Conservation (phyloP, 306 rosid genomes). For the Cicer yamashitae region DNA sequence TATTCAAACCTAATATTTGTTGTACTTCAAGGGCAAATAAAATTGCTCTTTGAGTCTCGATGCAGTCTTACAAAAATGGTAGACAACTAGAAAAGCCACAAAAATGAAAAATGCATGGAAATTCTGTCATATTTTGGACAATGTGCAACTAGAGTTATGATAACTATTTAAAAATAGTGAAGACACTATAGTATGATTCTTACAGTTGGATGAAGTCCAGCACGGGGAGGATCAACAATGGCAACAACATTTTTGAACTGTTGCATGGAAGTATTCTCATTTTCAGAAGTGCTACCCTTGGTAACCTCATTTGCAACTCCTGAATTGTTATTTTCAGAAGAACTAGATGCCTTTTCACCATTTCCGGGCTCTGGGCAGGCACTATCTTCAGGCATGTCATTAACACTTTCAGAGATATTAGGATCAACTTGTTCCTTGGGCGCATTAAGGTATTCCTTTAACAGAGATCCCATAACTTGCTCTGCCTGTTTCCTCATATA, state of each 20-base stretch:
- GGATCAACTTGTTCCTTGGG: slow-evolving; percentile 58
- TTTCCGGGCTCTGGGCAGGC: slow-evolving; percentile 54
- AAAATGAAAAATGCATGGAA: slow-evolving; percentile 19
- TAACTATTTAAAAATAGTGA: not conserved
- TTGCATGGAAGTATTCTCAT: slow-evolving; percentile 46
- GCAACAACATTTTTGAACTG: slow-evolving; percentile 86
- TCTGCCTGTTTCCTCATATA: slow-evolving; percentile 75
- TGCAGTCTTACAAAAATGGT: not conserved
- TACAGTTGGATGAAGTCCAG: slow-evolving; percentile 94
- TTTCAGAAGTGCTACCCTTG: slow-evolving; percentile 54
- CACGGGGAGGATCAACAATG: slow-evolving; percentile 96
- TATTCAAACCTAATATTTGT: not conserved
- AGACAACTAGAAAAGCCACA: not conserved
- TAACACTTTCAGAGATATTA: slow-evolving; percentile 44
- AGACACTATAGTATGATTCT: slow-evolving; percentile 49
- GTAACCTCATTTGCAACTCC: slow-evolving; percentile 52
- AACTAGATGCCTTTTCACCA: slow-evolving; percentile 46
- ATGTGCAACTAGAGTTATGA: not conserved
- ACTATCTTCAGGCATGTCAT: slow-evolving; percentile 46
- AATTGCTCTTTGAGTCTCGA: not conserved
- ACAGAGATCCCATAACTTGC: slow-evolving; percentile 87
- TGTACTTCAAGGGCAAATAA: not conserved
- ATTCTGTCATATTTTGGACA: slow-evolving; percentile 27
- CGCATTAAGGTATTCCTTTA: slow-evolving; percentile 68
- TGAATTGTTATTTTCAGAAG: slow-evolving; percentile 52